Evolutionary conservation across 768 basidiomycete species (phyloP), one percentile per base, ranked within the genome.

Genomic region (Trametes cubensis): DNA sequence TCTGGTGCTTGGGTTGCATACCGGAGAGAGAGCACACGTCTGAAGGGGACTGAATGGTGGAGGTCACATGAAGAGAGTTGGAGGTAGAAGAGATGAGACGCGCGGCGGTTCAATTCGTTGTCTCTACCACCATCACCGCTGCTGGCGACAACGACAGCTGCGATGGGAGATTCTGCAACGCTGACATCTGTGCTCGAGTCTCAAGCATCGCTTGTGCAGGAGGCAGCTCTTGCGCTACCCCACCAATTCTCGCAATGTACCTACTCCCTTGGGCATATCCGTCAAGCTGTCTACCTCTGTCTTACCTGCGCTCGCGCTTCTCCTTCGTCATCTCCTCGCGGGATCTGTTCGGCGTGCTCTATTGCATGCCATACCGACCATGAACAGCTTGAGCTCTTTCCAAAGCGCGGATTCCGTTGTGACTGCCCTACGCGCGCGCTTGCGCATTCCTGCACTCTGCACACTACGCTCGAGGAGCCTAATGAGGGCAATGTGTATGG

Each of bases 301-400:
- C 74, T 86, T 10, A 87, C 89, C 1, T 95, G 92, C 71, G 79
- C 82, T 23, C 80, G 80, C 54, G 58, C 54, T 13, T 45, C 63
- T 4, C 58, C 63, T 14, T 38, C 55, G 5, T 60, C 63, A 6
- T 20, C 47, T 5, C 79, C 81, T 21, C 83, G 85, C 57, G 91
- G 91, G 20, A 78, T 94, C 59, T 94, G 92, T 66, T 84, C 89
- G 17, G 88, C 92, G 7, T 95, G 92, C 75, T 92, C 90, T 28
- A 82, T 94, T 54, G 89, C 92, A 23, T 95, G 92, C 71, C 92
- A 95, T 71, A 89, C 89, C 15, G 80, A 91, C 71, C 91, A 93
- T 73, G 88, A 94, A 68, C 92, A 94, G 71, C 73, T 94, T 54
- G 92, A 94, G 73, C 80, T 94, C 61, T 94, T 94, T 75, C 91